Base-by-base conservation (phyloP, 805 yeast species). In the Kodamaea sagamina region DNA sequence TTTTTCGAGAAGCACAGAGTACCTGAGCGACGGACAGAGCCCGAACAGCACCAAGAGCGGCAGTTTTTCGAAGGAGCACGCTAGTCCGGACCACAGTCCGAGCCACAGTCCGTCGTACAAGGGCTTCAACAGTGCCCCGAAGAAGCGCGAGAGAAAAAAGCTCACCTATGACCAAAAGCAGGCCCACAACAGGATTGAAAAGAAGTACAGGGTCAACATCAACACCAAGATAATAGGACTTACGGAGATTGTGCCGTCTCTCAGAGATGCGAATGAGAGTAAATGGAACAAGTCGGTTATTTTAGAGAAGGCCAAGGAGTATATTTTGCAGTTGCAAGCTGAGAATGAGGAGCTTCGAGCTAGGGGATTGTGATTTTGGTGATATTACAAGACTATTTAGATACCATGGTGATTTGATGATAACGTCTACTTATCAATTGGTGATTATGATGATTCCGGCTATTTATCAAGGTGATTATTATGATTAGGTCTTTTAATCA, bases 131-230 rank as follows among this genome's bases (percentile, higher is more conserved):
- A n/a, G 35, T 26, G 46, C 25, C 40, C 39, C 24, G 46, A 37
- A 72, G 67, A 58, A 68, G 78, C 10, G 76, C 77, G 44, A 41
- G 36, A 63, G 82, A 57, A 78, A 79, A 62, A 71, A 81, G 59
- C 58, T 78, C 42, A 77, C 83, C 6, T 69, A 71, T 4, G 72
- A 74, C 50, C 89, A 83, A 62, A 81, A 82, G 51, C 79, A 79
- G 53, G 87, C 87, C 0, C 90, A 84, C 57, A 83, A 83, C 64
- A 79, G 78, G 61, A 81, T 84, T 48, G 89, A 84, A 56, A 81
- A 83, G 57, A 75, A 82, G 46, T 83, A 84, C 60, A 68, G 89
- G 58, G 82, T 81, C 47, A 83, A 83, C 59, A 82, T 84, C 59
- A 83, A 83, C 57, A 78, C 85, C 9, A 83, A 82, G 58, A 84